These are phyloP conservation scores for Lodderomyces metapsilosis DNA, from an alignment of 1,139 yeast genomes.

Conservation along the genomic window DNA sequence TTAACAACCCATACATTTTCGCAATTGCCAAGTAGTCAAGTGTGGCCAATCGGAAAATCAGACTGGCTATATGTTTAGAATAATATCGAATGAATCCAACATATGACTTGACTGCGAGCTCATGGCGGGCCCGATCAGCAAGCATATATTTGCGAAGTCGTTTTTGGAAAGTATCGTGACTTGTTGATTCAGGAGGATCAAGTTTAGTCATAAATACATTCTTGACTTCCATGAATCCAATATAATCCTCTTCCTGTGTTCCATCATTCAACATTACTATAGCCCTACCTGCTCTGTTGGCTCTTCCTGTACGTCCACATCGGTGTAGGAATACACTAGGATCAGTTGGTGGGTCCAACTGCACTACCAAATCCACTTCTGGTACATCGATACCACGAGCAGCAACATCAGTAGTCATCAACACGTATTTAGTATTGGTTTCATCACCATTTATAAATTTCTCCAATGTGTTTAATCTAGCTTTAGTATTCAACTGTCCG, in stretches of 20 bases:
- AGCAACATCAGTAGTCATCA: conserved; percentile 84
- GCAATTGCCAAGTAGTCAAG: conserved; percentile 76
- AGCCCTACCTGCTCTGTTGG: conserved; percentile 79
- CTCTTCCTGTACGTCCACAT: conserved; percentile 92
- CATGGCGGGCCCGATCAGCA: conserved; percentile 76
- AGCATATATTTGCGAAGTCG: conserved; percentile 58
- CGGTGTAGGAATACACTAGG: conserved; percentile 86
- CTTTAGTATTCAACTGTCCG: conserved; percentile 76
- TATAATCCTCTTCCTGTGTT: conserved; percentile 71
- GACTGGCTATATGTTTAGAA: conserved; percentile 85
- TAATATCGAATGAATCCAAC: conserved; percentile 84
- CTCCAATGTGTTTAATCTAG: conserved; percentile 69
- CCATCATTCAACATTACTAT: conserved; percentile 68
- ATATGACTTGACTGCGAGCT: conserved; percentile 72
- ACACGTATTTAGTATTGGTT: conserved; percentile 49
- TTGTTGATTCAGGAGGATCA: conserved; percentile 20
- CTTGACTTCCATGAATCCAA: conserved; percentile 77
- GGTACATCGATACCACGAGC: conserved; percentile 94
- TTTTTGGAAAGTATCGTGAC: conserved; percentile 24
- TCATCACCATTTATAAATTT: conserved; percentile 52
- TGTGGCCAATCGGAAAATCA: conserved; percentile 75
- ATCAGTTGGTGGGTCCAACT: conserved; percentile 88
- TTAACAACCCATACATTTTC: conserved; percentile 70
- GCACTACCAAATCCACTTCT: conserved; percentile 85
- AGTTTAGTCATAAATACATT: conserved; percentile 54